Evolutionary conservation across 2,329 filamentous ascomycete genomes (phyloP).

Genomic region (Verticillium isaacii): DNA sequence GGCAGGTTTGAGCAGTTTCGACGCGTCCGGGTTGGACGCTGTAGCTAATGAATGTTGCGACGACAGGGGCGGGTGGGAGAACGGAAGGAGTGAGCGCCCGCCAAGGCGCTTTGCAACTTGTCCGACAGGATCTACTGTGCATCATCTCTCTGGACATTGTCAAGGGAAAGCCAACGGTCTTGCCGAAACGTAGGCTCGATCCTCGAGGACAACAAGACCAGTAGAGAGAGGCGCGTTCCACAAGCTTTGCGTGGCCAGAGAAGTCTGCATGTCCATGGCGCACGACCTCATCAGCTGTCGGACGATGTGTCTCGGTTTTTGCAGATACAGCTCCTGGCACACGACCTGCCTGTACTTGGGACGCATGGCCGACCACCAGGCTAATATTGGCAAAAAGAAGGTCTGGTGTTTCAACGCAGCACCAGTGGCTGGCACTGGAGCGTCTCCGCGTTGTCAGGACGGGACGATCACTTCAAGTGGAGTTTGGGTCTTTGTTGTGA

Average conservation of each 20-base stretch:
- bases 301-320: neutral
- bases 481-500: neutral
- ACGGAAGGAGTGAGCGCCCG: neutral
- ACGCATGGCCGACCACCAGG: neutral
- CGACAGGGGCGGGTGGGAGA: neutral
- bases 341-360: neutral
- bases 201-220: neutral
- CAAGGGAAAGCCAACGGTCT: neutral
- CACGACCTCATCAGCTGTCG: neutral
- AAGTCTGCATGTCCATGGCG: neutral
- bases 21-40: neutral
- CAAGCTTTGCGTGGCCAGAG: neutral
- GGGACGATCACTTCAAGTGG: neutral
- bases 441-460: neutral
- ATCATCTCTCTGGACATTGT: neutral
- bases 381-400: neutral
- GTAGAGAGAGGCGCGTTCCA: neutral
- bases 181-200: neutral
- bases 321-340: neutral
- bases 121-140: neutral
- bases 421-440: neutral
- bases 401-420: neutral
- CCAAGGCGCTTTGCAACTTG: neutral
- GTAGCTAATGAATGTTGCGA: neutral
- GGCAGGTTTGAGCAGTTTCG: neutral